Evolutionary conservation across 2,329 filamentous ascomycete species (phyloP), one percentile per base, ranked within the genome.

Genomic region (Salinomyces thailandicus): DNA sequence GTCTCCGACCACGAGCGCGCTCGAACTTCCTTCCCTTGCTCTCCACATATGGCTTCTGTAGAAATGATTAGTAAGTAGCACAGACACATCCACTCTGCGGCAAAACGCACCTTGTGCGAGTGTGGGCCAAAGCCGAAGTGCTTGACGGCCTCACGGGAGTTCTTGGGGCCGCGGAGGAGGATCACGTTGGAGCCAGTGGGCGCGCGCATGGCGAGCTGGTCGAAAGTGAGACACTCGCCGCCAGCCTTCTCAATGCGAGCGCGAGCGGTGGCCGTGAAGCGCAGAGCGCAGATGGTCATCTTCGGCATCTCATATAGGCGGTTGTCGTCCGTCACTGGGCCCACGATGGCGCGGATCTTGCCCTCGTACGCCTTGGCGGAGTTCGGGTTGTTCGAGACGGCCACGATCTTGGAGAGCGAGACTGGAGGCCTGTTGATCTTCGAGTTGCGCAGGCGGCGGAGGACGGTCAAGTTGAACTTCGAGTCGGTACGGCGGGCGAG

Each of bases 1-100:
- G 77, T 81, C 91, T 93, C 72, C 91, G 87, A 71, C 91, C 93
- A 91, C 91, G 87, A 62, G 87, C 91, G 62, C 79, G 78, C 81
- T 98, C 93, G 76, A 98, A 98, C 78, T 98, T 98, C 72, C 91
- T 83, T 63, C 93, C 93, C 84, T 98, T 98, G 76, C 85, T 93
- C 71, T 85, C 77, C 62, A 98, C 77, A 59, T 93, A 84, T 56
- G 89, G 89, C 79, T 95, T 96, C 89, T 91, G 53, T 44, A 58
- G 27, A 35, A 34, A 27, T 41, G 43, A 42, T 51, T 37, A 45
- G 46, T 38, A 33, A n/a, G 11, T 4, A 2, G 7, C 27, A 12
- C 11, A n/a, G 2, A 19, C 16, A 3, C 17, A 14, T 15, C 16
- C 12, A 6, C 11, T 26, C 7, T 3, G 24, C 19, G 11, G 14